Conservation (phyloP, 164 flowering plant species). For the Annona cherimola region DNA sequence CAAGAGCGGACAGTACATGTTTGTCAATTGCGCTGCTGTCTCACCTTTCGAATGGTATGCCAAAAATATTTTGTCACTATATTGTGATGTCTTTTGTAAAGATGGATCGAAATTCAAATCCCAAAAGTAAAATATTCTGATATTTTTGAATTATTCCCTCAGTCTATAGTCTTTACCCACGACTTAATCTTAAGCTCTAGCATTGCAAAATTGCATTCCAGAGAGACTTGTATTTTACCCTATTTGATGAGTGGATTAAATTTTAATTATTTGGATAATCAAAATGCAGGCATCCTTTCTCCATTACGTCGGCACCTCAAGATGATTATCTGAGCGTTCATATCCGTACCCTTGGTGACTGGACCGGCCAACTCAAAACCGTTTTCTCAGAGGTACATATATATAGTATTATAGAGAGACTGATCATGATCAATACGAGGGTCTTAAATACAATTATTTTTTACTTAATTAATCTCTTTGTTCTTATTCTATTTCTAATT, state of each 20-base stretch:
- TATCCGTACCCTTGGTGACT: slow-evolving; percentile 34
- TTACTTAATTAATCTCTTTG: neutral
- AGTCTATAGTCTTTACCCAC: too few relatives aligned
- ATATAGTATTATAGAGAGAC: neutral
- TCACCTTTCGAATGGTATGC: slow-evolving; percentile 52
- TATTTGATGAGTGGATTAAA: too few relatives aligned
- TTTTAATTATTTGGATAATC: neutral
- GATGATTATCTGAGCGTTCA: slow-evolving; percentile 36
- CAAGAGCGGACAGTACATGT: slow-evolving; percentile 56
- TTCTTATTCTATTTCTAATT: neutral
- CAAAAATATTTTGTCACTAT: neutral
- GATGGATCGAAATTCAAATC: neutral
- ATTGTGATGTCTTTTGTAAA: neutral
- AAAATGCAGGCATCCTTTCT: slow-evolving; percentile 35
- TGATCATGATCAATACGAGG: neutral
- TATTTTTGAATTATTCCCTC: neutral
- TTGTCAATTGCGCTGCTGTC: slow-evolving; percentile 48
- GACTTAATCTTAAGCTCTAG: too few relatives aligned
- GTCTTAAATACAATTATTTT: neutral
- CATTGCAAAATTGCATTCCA: too few relatives aligned
- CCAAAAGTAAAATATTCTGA: neutral
- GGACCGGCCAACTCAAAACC: slow-evolving; percentile 52
- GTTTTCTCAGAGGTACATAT: slow-evolving; percentile 55
- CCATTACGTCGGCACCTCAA: slow-evolving; percentile 36
- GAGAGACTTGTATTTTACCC: too few relatives aligned